These are phyloP conservation scores for Cicer yamashitae DNA, from an alignment of 306 rosid species.

Conservation along the genomic window DNA sequence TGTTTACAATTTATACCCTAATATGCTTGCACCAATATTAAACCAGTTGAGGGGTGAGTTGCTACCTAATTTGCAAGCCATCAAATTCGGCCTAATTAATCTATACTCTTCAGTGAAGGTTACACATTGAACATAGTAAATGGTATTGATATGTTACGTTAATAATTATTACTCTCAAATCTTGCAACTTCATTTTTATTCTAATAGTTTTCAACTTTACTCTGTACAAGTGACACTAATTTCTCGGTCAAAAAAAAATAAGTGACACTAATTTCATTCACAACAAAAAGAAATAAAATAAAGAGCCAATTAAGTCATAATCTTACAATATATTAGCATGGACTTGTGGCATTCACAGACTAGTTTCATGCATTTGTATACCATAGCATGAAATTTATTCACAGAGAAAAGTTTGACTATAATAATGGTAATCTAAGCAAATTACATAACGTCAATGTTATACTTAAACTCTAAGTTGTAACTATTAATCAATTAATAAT, in stretches of 20 bases:
- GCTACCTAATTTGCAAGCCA: conserved; percentile 24
- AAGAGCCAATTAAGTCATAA: conserved; percentile 1
- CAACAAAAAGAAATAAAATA: background rate
- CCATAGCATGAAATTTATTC: conserved; percentile 15
- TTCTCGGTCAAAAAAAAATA: background rate
- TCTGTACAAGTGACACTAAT: conserved; percentile 13
- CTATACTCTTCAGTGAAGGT: conserved; percentile 11
- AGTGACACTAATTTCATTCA: conserved; percentile 21
- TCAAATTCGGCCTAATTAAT: background rate
- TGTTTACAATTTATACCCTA: background rate
- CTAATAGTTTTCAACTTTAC: background rate
- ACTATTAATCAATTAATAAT: conserved; percentile 48
- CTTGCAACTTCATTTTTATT: conserved; percentile 18
- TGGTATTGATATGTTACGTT: conserved; percentile 41
- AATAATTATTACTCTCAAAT: background rate
- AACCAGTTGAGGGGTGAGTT: background rate
- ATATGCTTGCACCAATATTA: background rate
- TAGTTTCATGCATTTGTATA: conserved; percentile 10
- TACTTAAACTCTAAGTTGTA: conserved; percentile 44
- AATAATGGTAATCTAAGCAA: conserved; percentile 28
- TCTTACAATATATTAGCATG: background rate
- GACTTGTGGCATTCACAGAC: background rate
- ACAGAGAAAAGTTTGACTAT: conserved; percentile 49
- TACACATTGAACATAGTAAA: conserved; percentile 40
- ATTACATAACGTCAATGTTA: conserved; percentile 49